phyloP scores from a whole-genome alignment of 169 alveolate species.

The Fabrea salina region DNA sequence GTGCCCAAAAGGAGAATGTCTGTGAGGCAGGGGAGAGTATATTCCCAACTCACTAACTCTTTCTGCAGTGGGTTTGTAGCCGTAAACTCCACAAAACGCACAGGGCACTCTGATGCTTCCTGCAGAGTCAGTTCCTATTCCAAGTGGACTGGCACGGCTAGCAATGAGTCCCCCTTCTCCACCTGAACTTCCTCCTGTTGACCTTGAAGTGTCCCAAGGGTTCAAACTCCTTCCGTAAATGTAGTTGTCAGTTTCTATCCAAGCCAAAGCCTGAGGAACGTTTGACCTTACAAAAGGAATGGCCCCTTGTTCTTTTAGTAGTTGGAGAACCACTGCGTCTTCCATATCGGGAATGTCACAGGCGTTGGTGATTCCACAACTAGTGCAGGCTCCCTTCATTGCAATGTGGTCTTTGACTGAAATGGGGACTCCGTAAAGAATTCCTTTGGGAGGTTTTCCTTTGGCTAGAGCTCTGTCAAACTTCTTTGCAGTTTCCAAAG shows the following conservation, averaged over 20 bases:
- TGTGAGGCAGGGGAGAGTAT: not conserved
- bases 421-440: constrained; percentile 31
- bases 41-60: constrained; percentile 34
- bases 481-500: constrained; percentile 18
- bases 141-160: constrained; percentile 38
- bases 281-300: constrained; percentile 64
- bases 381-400: not conserved
- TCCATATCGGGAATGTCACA: not conserved
- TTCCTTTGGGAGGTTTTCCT: not conserved
- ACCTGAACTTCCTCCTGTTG: constrained; percentile 77
- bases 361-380: not conserved
- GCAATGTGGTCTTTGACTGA: constrained; percentile 8
- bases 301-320: constrained; percentile 46
- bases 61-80: constrained; percentile 50
- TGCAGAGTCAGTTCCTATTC: constrained; percentile 68
- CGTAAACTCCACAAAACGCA: constrained; percentile 60
- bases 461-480: not conserved
- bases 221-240: constrained; percentile 59
- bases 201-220: constrained; percentile 54
- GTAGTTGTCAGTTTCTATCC: constrained; percentile 44
- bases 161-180: constrained; percentile 71
- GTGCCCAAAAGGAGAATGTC: not conserved
- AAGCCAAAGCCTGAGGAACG: constrained; percentile 50
- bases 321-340: not conserved
- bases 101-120: constrained; percentile 74